These are phyloP conservation scores for Macadamia tetraphylla DNA, from an alignment of 164 flowering plant genomes.

Conservation along the genomic window DNA sequence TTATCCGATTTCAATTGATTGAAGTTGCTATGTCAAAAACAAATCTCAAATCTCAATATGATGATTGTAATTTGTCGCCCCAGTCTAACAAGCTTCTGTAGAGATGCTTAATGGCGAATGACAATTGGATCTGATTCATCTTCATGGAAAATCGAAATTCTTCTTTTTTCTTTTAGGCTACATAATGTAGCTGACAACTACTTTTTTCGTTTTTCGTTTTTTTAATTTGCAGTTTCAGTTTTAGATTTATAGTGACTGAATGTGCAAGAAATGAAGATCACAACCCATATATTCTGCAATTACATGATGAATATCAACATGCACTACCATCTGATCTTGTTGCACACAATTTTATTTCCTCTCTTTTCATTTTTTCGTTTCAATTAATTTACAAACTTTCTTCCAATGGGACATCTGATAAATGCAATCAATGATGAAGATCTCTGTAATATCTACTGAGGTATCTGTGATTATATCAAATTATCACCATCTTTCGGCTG, in stretches of 20 bases:
- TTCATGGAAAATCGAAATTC: not conserved
- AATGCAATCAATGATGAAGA: slow-evolving; percentile 28
- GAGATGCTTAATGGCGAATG: slow-evolving; percentile 17
- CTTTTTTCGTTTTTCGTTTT: not conserved
- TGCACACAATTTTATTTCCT: not conserved
- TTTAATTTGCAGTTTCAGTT: not conserved
- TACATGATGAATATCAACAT: slow-evolving; percentile 24
- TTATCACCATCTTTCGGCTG: slow-evolving; percentile 35
- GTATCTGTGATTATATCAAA: slow-evolving; percentile 16
- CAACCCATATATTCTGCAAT: slow-evolving; percentile 22
- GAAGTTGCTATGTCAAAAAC: too few species aligned
- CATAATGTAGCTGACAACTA: not conserved
- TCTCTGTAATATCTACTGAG: slow-evolving; percentile 7
- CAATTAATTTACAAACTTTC: not conserved
- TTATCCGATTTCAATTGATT: too few species aligned
- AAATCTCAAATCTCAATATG: not conserved
- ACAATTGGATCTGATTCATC: slow-evolving; percentile 9
- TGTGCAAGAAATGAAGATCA: slow-evolving; percentile 17
- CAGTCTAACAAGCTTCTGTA: slow-evolving; percentile 16
- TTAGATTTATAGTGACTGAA: not conserved
- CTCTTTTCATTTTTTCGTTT: not conserved
- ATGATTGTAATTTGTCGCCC: slow-evolving; percentile 21
- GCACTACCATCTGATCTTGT: slow-evolving; percentile 40
- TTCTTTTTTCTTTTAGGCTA: not conserved
- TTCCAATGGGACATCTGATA: too few species aligned